These are phyloP conservation scores for Spathaspora sp. DNA, from an alignment of 805 yeast genomes.

Conservation along the genomic window DNA sequence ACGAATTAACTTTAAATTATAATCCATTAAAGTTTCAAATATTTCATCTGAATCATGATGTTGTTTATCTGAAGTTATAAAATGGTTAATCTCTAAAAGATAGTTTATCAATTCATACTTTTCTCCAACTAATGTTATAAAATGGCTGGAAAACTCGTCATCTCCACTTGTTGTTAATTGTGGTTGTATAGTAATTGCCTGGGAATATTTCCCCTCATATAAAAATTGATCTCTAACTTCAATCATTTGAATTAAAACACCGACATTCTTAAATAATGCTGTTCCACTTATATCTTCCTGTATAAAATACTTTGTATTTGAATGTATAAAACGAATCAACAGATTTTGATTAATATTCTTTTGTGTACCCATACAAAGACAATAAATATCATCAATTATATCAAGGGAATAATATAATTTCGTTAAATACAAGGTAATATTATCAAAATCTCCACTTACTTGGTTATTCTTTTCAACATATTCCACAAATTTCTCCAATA, in stretches of 20 bases:
- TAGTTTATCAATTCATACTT: constrained; percentile 36
- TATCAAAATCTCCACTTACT: constrained; percentile 17
- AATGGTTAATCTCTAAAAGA: constrained; percentile 26
- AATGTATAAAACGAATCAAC: neutral
- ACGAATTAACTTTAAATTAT: constrained; percentile 36
- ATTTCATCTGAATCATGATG: constrained; percentile 13
- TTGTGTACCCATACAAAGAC: constrained; percentile 32
- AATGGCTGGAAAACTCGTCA: constrained; percentile 14
- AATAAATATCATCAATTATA: constrained; percentile 32
- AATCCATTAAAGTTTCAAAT: constrained; percentile 25
- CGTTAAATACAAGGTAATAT: constrained; percentile 26
- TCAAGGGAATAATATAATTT: constrained; percentile 47
- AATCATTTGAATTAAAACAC: constrained; percentile 13
- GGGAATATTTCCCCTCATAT: neutral
- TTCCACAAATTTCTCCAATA: constrained; percentile 43
- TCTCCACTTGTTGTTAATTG: neutral
- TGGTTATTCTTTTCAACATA: constrained; percentile 22
- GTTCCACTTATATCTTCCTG: constrained; percentile 6
- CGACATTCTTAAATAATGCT: constrained; percentile 11
- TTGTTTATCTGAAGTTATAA: constrained; percentile 3
- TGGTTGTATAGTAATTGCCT: neutral
- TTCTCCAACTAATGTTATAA: constrained; percentile 25
- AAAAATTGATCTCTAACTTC: constrained; percentile 11
- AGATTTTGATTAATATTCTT: constrained; percentile 13
- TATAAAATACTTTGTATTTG: neutral